Evolutionary conservation across 352 stramenopile genomes (phyloP).

Genomic region (Pythium sp.): DNA sequence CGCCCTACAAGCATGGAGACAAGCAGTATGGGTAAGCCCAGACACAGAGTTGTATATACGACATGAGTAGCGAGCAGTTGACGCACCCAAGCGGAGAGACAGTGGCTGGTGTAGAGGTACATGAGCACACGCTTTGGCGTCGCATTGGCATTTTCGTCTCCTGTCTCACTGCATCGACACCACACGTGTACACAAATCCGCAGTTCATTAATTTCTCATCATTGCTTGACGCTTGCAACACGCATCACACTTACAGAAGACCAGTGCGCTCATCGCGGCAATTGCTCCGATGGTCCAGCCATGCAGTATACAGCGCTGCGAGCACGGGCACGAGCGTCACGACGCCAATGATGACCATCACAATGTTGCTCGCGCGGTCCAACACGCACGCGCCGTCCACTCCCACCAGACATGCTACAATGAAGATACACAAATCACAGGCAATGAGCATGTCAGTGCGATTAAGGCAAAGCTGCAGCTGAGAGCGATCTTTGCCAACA

Average conservation of each 20-base stretch:
- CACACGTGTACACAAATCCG: background rate
- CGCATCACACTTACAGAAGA: constrained; percentile 33
- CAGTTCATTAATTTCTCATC: background rate
- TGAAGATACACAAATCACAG: background rate
- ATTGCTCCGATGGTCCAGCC: constrained; percentile 28
- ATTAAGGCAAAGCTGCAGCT: background rate
- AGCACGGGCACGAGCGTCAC: constrained; percentile 44
- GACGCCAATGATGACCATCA: constrained; percentile 55
- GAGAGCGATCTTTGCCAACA: background rate
- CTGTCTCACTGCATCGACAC: background rate
- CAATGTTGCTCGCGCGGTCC: constrained; percentile 43
- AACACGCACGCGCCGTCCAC: constrained; percentile 39
- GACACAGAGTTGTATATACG: background rate
- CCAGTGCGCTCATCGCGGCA: constrained; percentile 21
- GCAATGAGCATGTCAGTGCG: background rate
- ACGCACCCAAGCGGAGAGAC: constrained; percentile 74
- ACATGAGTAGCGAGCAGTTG: background rate
- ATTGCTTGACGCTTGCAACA: background rate
- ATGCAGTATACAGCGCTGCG: constrained; percentile 34
- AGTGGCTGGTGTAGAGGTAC: constrained; percentile 75
- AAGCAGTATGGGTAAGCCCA: background rate
- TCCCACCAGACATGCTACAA: constrained; percentile 31
- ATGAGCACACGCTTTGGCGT: constrained; percentile 38
- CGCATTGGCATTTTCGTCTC: background rate
- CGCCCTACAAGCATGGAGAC: constrained; percentile 32